Conservation (phyloP, 768 basidiomycete species). For the Sarcodon aspratus region DNA sequence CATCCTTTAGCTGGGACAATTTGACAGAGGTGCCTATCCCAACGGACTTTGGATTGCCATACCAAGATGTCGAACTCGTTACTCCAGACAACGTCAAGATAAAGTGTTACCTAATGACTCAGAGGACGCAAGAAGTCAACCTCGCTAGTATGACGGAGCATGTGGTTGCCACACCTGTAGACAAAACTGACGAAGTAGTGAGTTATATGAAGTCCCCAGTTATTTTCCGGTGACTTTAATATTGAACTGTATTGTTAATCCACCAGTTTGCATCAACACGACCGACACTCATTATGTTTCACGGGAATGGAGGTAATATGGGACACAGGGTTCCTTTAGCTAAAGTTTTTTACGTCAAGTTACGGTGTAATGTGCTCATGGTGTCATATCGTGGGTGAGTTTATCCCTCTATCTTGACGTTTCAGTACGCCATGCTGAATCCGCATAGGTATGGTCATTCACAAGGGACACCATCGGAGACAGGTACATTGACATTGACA, state of each 20-base stretch:
- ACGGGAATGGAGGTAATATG: constrained; percentile 80
- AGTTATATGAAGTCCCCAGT: constrained; percentile 2
- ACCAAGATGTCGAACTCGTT: constrained; percentile 60
- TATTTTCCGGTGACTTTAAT: too few species aligned
- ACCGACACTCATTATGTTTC: constrained; percentile 89
- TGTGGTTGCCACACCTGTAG: constrained; percentile 11
- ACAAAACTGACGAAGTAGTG: constrained; percentile 48
- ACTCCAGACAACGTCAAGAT: constrained; percentile 67
- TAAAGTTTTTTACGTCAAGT: constrained; percentile 64
- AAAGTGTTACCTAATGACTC: constrained; percentile 67
- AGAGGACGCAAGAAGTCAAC: constrained; percentile 35
- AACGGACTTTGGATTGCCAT: constrained; percentile 56
- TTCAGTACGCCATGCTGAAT: background rate
- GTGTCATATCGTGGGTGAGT: constrained; percentile 84
- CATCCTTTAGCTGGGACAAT: background rate
- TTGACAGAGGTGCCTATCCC: constrained; percentile 61
- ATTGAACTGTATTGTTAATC: too few species aligned
- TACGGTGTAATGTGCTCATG: constrained; percentile 93
- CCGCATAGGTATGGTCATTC: constrained; percentile 70
- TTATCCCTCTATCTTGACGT: background rate
- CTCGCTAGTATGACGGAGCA: constrained; percentile 4
- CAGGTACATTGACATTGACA: constrained; percentile 33
- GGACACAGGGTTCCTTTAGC: constrained; percentile 90
- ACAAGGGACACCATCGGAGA: constrained; percentile 79
- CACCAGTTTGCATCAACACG: constrained; percentile 35